Evolutionary conservation across 352 stramenopile genomes (phyloP).

Genomic region (Thalassiosira pacifica): DNA sequence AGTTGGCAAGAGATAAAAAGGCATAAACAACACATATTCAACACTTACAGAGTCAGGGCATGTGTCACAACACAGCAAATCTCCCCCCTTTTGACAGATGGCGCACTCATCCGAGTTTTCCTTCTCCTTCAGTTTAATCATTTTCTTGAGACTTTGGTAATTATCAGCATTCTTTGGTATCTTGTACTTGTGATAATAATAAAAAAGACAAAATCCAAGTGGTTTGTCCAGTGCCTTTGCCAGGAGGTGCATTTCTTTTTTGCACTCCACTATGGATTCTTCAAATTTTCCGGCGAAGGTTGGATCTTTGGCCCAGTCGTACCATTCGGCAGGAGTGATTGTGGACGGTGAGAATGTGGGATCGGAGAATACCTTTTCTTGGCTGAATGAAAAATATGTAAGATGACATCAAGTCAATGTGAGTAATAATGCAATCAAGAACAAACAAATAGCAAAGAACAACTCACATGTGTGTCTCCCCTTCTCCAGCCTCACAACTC

Average conservation of each 20-base stretch:
- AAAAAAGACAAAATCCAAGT: constrained; percentile 59
- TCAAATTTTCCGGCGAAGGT: constrained; percentile 39
- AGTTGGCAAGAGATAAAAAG: not conserved
- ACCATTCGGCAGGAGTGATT: constrained; percentile 18
- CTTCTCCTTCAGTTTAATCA: constrained; percentile 14
- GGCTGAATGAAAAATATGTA: constrained; percentile 11
- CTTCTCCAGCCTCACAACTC: constrained; percentile 8
- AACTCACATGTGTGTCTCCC: constrained; percentile 43
- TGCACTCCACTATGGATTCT: constrained; percentile 32
- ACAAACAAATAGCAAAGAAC: not conserved
- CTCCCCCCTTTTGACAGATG: constrained; percentile 55
- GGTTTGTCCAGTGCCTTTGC: constrained; percentile 30
- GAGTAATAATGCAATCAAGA: not conserved
- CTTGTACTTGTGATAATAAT: constrained; percentile 65
- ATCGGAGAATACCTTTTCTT: constrained; percentile 37
- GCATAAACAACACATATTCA: constrained; percentile 1
- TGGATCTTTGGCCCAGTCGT: constrained; percentile 35
- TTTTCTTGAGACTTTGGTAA: constrained; percentile 38
- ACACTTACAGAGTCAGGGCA: constrained; percentile 28
- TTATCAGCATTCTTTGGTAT: constrained; percentile 7
- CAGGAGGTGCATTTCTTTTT: constrained; percentile 45
- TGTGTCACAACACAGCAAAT: constrained; percentile 54
- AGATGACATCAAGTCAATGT: not conserved
- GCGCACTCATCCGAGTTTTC: constrained; percentile 47
- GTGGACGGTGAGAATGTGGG: not conserved